Conservation (phyloP, 306 rosid species). For the Glycine tomentella region DNA sequence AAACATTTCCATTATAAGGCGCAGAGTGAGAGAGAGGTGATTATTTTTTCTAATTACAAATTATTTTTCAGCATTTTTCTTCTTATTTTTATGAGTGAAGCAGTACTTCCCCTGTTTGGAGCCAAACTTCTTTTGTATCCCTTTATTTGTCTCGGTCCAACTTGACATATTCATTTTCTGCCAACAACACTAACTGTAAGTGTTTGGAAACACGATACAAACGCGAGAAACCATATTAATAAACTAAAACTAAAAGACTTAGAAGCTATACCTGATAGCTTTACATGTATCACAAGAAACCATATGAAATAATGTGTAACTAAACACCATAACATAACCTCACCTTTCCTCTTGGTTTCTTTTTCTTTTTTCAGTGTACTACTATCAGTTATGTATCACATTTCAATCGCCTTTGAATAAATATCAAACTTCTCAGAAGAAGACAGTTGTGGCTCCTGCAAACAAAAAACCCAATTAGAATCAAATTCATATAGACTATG, state of each 20-base stretch:
- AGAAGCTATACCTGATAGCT: no score
- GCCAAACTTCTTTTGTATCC: constrained; percentile 27
- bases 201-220: no score
- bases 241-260: no score
- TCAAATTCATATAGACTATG: constrained; percentile 12
- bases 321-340: background rate
- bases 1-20: background rate
- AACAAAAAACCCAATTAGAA: constrained; percentile 23
- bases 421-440: constrained; percentile 59
- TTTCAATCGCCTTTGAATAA: constrained; percentile 46
- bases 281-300: background rate
- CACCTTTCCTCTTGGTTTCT: background rate
- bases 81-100: background rate
- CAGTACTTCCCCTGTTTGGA: constrained; percentile 4
- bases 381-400: constrained; percentile 23
- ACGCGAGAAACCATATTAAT: no score
- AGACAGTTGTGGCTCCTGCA: constrained; percentile 71
- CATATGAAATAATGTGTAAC: background rate
- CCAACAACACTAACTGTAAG: background rate
- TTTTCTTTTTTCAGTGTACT: background rate
- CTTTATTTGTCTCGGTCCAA: constrained; percentile 9
- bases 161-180: constrained; percentile 4
- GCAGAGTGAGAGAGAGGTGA: no score
- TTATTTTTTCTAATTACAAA: no score
- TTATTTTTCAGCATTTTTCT: no score